phyloP scores from a whole-genome alignment of 805 yeast species.

The Metschnikowia cerradonensis region DNA sequence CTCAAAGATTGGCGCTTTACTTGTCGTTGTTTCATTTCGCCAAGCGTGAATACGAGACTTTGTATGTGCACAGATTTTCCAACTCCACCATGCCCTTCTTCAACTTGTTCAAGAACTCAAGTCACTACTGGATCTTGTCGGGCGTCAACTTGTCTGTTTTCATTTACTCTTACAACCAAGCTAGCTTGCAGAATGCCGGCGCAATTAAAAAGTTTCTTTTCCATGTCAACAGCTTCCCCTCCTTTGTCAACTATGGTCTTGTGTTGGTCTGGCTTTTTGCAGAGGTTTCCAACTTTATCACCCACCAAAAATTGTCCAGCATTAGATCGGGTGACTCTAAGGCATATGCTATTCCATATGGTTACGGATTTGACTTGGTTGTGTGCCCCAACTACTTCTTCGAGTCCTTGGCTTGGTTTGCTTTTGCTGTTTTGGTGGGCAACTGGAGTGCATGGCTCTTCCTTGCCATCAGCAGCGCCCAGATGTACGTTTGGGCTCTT shows the following conservation, averaged over 20 bases:
- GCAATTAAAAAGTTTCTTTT: conserved; percentile 31
- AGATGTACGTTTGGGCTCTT: conserved; percentile 91
- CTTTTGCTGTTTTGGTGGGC: conserved; percentile 65
- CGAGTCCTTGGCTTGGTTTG: conserved; percentile 74
- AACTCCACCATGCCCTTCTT: conserved; percentile 88
- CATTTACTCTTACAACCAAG: conserved; percentile 31
- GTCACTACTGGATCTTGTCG: conserved; percentile 90
- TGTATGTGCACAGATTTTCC: conserved; percentile 81
- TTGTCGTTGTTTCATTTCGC: conserved; percentile 70
- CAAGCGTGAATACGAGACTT: conserved; percentile 86
- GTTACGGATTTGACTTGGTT: conserved; percentile 76
- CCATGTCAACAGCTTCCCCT: conserved; percentile 42
- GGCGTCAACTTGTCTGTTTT: conserved; percentile 58
- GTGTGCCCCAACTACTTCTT: conserved; percentile 95
- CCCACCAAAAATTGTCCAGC: conserved; percentile 63
- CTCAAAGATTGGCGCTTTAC: conserved; percentile 51
- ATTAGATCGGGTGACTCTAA: conserved; percentile 51
- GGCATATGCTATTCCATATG: conserved; percentile 69
- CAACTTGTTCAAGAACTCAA: conserved; percentile 82
- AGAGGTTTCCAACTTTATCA: conserved; percentile 68
- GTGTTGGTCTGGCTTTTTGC: conserved; percentile 49
- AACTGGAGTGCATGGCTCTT: conserved; percentile 77
- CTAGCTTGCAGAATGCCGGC: conserved; percentile 14
- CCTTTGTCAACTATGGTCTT: conserved; percentile 27
- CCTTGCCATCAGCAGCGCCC: conserved; percentile 63